Evolutionary conservation across 2,329 filamentous ascomycete genomes (phyloP), one percentile per base, ranked within the genome.

Genomic region (Penicillium sp.): DNA sequence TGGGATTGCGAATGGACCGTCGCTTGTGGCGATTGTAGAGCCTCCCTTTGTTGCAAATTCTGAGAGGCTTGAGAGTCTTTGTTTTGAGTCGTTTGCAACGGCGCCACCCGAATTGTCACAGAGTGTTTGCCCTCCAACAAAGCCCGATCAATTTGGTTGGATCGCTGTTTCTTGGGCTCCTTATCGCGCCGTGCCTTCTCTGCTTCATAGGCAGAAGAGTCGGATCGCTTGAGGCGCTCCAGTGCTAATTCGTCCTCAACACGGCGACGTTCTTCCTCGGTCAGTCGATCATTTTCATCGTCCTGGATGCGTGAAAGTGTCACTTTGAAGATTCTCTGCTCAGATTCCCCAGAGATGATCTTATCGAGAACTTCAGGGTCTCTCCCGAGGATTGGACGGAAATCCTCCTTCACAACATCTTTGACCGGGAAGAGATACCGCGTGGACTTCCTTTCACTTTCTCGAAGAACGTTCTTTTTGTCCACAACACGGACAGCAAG

Each of bases 401-500:
- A 56, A 32, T 80, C 71, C 29, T 76, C 55, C 32, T 75, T 70
- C 4, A 60, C 42, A 1, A 79, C 67, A 0, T 73, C 56, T 36
- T 68, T 71, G 0, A 84, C 78, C 27, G 70, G 65, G 23, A 74
- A 75, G n/a, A 87, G 68, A 51, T 80, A 79, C 1, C 79, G 71
- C 1, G 61, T 59, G 1, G 62, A 55, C 1, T 72, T 69, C 35
- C 74, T 76, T 13, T 73, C 71, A 0, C 84, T 80, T 60, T 73
- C 77, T 6, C 83, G 78, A n/a, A 79, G 64, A 0, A 82, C 80
- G 33, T 85, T 86, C 64, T 84, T 86, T 57, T 86, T 81, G 63
- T 95, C 89, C 3, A 95, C 82, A 1, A 94, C 84, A 10, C 85
- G 78, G 26, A 76, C 78, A 3, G 85, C 78, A 30, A 95, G 71